Conservation (phyloP, 148 eudicot genomes). For the Hydrangea macrophylla region DNA sequence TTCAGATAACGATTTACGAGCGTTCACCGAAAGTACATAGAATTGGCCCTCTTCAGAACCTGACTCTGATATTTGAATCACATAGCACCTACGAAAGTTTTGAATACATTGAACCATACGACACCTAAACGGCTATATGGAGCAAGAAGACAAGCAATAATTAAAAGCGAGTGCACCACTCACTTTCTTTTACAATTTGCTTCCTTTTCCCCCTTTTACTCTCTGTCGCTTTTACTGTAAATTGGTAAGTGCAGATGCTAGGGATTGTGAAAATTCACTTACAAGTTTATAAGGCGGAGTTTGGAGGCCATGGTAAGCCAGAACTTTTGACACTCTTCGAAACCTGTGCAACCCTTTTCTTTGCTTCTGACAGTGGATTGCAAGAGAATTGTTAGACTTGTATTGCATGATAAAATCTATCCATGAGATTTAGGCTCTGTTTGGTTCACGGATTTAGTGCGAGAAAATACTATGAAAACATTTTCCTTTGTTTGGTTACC, state of each 20-base stretch:
- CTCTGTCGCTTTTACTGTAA: neutral
- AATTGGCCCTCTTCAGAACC: neutral
- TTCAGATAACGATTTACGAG: too few relatives aligned
- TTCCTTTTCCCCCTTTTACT: neutral
- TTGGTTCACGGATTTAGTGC: too few relatives aligned
- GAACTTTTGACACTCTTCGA: conserved; percentile 33
- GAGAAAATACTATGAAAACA: neutral
- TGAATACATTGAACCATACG: too few relatives aligned
- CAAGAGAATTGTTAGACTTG: neutral
- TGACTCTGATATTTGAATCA: neutral
- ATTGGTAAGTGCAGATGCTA: neutral
- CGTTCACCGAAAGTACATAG: too few relatives aligned
- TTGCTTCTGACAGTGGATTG: conserved; percentile 28
- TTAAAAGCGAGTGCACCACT: neutral
- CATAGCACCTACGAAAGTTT: neutral
- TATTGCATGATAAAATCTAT: conserved; percentile 2
- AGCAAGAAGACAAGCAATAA: neutral
- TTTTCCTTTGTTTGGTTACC: too few relatives aligned
- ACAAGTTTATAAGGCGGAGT: conserved; percentile 83
- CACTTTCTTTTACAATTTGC: neutral
- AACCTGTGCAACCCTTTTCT: conserved; percentile 25
- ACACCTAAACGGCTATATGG: neutral
- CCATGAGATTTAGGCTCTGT: neutral
- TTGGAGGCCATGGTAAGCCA: conserved; percentile 74
- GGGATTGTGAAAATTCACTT: conserved; percentile 25